Evolutionary conservation across 805 yeast genomes (phyloP), one percentile per base, ranked within the genome.

Genomic region (Candida ortonii): DNA sequence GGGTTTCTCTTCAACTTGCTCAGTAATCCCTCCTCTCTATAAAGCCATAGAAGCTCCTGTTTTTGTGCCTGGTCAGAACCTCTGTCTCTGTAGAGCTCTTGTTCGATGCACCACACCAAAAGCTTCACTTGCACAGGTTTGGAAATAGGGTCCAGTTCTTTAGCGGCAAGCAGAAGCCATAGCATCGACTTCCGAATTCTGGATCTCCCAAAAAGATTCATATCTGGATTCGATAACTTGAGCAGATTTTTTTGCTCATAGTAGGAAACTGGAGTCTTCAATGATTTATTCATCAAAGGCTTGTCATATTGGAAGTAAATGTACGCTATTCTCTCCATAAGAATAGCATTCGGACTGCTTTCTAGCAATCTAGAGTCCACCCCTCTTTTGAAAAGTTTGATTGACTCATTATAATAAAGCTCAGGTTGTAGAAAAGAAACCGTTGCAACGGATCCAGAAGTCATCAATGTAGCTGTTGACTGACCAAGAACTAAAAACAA

Each of bases 121-220:
- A 55, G 16, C n/a, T 34, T 39, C 3, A 49, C 49, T 32, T 59
- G 62, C 3, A 44, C 30, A 1, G 60, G 55, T 13, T 50, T 52
- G 7, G 45, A 38, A 7, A 22, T 38, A 3, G 59, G 58, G 31
- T 70, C 68, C 83, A 95, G 78, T 52, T 83, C 84, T 36, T 73
- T 73, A 6, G 87, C 81, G 0, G 96, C 80, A 17, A 88, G 54
- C 17, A 88, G 54, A 45, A 72, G 70, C 86, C 95, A 88, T 18
- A 89, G 67, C 0, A 85, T 76, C 1, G 88, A 76, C 53, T 87
- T 87, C 35, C 97, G 70, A 33, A 60, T 60, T 38, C 95, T 65
- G 2, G 83, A 74, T 14, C 76, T 55, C 0, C 90, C 80, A 22
- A 71, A 53, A 0, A 67, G 62, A 4, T 65, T 61, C 33, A 68